Evolutionary conservation across 164 flowering plant genomes (phyloP).

Genomic region (Nymphaea colorata): DNA sequence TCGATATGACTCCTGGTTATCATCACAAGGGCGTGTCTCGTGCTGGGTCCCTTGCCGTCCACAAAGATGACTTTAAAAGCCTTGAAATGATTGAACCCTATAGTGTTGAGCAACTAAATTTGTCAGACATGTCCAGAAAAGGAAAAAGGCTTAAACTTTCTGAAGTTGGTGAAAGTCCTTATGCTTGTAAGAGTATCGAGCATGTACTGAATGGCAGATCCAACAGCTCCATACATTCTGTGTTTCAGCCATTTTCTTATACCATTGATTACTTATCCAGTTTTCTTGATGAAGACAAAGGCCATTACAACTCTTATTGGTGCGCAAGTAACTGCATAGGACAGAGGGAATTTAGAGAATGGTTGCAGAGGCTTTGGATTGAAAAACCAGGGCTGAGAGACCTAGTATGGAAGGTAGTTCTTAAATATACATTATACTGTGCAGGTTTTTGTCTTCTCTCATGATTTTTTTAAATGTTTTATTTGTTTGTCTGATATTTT

Average conservation of each 20-base stretch:
- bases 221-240: background rate
- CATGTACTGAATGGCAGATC: constrained; percentile 12
- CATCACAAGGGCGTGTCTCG: constrained; percentile 90
- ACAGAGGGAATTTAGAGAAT: constrained; percentile 77
- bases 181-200: background rate
- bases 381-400: constrained; percentile 61
- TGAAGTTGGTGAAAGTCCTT: constrained; percentile 2
- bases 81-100: constrained; percentile 8
- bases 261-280: constrained; percentile 51
- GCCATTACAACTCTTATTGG: constrained; percentile 79
- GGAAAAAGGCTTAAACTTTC: constrained; percentile 43
- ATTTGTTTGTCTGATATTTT: too few species aligned
- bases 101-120: constrained; percentile 18
- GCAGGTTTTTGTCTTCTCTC: too few species aligned
- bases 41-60: constrained; percentile 89
- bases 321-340: constrained; percentile 73
- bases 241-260: constrained; percentile 34
- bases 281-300: constrained; percentile 70
- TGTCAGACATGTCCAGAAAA: constrained; percentile 31
- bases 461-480: too few species aligned
- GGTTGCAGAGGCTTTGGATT: constrained; percentile 89
- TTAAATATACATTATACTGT: background rate
- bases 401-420: constrained; percentile 86
- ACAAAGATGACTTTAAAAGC: constrained; percentile 23
- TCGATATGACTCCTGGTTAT: constrained; percentile 97